Evolutionary conservation across 1,139 yeast species (phyloP).

Genomic region (Meyerozyma guilliermondii): DNA sequence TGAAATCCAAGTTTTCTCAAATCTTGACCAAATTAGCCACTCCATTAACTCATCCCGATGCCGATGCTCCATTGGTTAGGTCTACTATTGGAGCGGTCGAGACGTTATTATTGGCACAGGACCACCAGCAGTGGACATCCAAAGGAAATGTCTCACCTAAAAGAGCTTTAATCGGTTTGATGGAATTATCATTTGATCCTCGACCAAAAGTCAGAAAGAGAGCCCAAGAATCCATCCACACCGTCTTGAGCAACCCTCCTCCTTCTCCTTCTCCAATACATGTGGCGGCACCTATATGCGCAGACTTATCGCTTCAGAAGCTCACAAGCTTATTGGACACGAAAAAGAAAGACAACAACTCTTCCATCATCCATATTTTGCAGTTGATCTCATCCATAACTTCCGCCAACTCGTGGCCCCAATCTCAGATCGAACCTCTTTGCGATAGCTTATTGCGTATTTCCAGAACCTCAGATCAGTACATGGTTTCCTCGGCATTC

Average conservation of each 20-base stretch:
- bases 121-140: constrained; percentile 64
- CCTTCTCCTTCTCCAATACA: constrained; percentile 78
- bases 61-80: constrained; percentile 81
- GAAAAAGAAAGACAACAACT: constrained; percentile 38
- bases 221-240: constrained; percentile 79
- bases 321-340: constrained; percentile 41
- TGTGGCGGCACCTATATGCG: constrained; percentile 66
- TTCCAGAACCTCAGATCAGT: constrained; percentile 82
- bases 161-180: constrained; percentile 75
- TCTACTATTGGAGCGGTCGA: constrained; percentile 87
- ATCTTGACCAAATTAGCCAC: constrained; percentile 79
- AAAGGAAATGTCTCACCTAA: constrained; percentile 62
- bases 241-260: constrained; percentile 64
- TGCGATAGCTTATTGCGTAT: constrained; percentile 74
- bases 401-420: constrained; percentile 78
- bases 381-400: constrained; percentile 71
- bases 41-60: constrained; percentile 60
- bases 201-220: constrained; percentile 96
- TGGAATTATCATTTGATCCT: constrained; percentile 78
- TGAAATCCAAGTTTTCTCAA: constrained; percentile 70
- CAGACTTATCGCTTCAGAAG: constrained; percentile 60
- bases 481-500: constrained; percentile 73
- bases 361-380: constrained; percentile 68
- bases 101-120: constrained; percentile 74
- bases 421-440: constrained; percentile 58